These are phyloP conservation scores for Penicillium italicum DNA, from an alignment of 2,329 filamentous ascomycete genomes.

Conservation along the genomic window DNA sequence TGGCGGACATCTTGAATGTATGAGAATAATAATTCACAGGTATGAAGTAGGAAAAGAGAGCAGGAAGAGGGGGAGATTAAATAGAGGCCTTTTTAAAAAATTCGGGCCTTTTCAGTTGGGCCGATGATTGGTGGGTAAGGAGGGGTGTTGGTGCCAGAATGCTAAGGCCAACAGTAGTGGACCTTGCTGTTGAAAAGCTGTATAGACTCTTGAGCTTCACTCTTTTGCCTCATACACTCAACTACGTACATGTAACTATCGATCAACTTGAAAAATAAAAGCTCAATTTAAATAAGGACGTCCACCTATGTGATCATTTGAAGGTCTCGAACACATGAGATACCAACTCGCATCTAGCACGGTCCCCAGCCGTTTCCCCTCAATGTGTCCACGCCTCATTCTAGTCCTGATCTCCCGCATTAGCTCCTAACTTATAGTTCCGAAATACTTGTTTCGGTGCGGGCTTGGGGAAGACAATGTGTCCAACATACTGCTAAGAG, in stretches of 20 bases:
- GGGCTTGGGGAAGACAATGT: too few species aligned
- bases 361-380: background rate
- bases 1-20: constrained; percentile 57
- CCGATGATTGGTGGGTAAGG: constrained; percentile 7
- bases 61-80: constrained; percentile 21
- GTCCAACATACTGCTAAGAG: background rate
- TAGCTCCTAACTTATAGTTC: too few species aligned
- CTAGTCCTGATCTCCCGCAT: background rate
- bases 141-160: constrained; percentile 8
- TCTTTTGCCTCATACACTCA: background rate
- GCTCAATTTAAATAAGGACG: too few species aligned
- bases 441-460: too few species aligned
- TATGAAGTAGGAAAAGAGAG: constrained; percentile 17
- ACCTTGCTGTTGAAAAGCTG: background rate
- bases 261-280: too few species aligned
- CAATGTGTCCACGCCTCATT: background rate
- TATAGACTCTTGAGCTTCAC: background rate
- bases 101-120: constrained; percentile 13
- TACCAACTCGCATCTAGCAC: background rate
- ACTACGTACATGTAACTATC: background rate
- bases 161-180: background rate
- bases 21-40: constrained; percentile 23
- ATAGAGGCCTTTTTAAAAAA: constrained; percentile 45
- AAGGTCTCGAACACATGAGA: background rate
- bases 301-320: too few species aligned